These are phyloP conservation scores for Zarea fungicola DNA, from an alignment of 2,329 filamentous ascomycete genomes.

Conservation along the genomic window DNA sequence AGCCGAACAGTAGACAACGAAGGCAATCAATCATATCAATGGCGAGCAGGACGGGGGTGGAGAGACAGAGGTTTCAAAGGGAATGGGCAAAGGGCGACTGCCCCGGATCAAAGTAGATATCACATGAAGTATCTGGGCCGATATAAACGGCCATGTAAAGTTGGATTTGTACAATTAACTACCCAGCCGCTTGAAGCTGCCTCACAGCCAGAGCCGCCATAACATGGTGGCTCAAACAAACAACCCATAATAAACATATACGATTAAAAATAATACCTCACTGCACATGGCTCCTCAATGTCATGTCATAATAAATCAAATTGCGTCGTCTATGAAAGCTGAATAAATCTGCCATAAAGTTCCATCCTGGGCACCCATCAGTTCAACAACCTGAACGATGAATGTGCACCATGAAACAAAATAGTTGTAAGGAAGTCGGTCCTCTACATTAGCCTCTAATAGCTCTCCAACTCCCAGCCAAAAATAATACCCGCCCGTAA, in stretches of 20 bases:
- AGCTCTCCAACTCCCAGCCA: conserved; percentile 28
- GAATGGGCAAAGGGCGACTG: background rate
- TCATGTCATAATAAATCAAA: conserved; percentile 22
- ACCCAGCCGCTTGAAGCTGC: background rate
- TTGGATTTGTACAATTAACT: conserved; percentile 3
- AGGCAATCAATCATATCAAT: too few species aligned
- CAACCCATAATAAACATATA: background rate
- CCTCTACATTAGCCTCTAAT: conserved; percentile 20
- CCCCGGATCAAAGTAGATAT: background rate
- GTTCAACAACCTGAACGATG: background rate
- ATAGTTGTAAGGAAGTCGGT: conserved; percentile 6
- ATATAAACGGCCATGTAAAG: background rate
- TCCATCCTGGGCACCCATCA: background rate
- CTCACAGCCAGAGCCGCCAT: background rate
- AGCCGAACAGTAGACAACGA: background rate
- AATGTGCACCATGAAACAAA: background rate
- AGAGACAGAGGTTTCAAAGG: background rate
- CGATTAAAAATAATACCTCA: background rate
- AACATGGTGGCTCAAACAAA: background rate
- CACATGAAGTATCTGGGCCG: background rate
- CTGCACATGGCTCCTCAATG: background rate
- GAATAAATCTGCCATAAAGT: conserved; percentile 17
- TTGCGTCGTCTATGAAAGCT: conserved; percentile 28
- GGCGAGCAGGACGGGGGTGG: background rate
- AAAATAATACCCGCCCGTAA: conserved; percentile 19